Evolutionary conservation across 352 stramenopile genomes (phyloP).

Genomic region (Globisporangium megalacanthum): DNA sequence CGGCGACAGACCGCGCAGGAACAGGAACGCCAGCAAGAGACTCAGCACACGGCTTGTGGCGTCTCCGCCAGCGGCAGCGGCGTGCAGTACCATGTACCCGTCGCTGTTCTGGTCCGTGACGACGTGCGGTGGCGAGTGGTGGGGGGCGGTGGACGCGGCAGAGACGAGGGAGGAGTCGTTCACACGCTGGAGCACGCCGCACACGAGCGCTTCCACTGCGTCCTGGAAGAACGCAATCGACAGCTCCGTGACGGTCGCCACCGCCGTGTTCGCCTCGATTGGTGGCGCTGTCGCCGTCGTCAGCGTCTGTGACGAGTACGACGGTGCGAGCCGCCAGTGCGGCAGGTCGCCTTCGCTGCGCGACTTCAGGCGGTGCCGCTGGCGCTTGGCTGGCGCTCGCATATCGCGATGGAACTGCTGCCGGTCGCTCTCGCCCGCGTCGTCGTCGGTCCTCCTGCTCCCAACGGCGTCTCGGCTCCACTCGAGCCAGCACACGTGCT

Average conservation of each 20-base stretch:
- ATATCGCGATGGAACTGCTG: conserved; percentile 3
- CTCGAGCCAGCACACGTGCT: conserved; percentile 37
- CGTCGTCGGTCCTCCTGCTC: not conserved
- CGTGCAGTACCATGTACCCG: conserved; percentile 31
- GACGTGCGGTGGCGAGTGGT: conserved; percentile 22
- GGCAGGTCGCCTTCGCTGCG: conserved; percentile 45
- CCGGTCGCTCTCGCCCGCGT: not conserved
- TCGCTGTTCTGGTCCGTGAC: conserved; percentile 33
- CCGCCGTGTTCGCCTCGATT: conserved; percentile 2
- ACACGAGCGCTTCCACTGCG: conserved; percentile 7
- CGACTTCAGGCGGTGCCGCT: conserved; percentile 30
- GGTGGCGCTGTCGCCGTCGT: conserved; percentile 2
- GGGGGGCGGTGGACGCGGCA: conserved; percentile 13
- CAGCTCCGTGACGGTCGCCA: not conserved
- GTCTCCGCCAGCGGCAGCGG: conserved; percentile 30
- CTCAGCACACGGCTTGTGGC: conserved; percentile 30
- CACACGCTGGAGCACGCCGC: conserved; percentile 6
- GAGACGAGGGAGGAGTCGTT: conserved; percentile 1
- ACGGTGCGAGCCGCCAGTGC: conserved; percentile 10
- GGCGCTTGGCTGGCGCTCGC: conserved; percentile 14
- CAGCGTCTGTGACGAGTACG: not conserved
- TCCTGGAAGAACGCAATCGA: conserved; percentile 10
- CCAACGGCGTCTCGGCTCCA: conserved; percentile 1
- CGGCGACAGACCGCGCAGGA: conserved; percentile 4
- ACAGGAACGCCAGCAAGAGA: conserved; percentile 39